Conservation (phyloP, 495 filamentous ascomycete species). For the Chaetomium tenue region DNA sequence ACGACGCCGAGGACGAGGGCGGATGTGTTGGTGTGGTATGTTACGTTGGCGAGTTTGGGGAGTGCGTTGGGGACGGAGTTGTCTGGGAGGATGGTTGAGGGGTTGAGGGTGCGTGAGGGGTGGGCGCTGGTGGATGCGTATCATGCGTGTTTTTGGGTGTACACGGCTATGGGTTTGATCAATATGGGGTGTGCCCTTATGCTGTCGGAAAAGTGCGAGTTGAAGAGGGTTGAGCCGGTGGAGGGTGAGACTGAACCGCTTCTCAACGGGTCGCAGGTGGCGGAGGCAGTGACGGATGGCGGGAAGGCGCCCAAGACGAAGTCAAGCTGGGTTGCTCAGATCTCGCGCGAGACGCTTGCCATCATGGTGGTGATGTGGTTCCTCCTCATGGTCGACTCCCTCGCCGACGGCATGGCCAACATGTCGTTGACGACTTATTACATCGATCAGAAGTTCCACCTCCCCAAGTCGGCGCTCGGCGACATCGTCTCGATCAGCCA, state of each 20-base stretch:
- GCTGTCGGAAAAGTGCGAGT: slow-evolving; percentile 40
- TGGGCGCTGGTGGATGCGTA: slow-evolving; percentile 42
- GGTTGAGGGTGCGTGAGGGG: slow-evolving; percentile 29
- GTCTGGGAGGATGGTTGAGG: slow-evolving; percentile 42
- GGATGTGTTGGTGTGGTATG: slow-evolving; percentile 85
- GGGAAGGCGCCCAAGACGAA: slow-evolving; percentile 7
- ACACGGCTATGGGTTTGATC: slow-evolving; percentile 38
- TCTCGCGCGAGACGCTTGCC: slow-evolving; percentile 55
- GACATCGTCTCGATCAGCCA: slow-evolving; percentile 40
- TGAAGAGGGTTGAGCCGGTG: slow-evolving; percentile 25
- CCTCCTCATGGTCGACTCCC: slow-evolving; percentile 72
- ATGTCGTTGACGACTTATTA: slow-evolving; percentile 74
- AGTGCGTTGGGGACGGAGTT: slow-evolving; percentile 37
- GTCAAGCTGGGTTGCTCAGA: slow-evolving; percentile 44
- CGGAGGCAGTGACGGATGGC: not conserved
- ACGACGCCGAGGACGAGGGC: slow-evolving; percentile 59
- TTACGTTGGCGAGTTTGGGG: slow-evolving; percentile 45
- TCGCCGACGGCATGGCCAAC: slow-evolving; percentile 74
- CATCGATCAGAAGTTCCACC: slow-evolving; percentile 71
- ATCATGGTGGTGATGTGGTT: slow-evolving; percentile 70
- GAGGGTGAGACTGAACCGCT: slow-evolving; percentile 22
- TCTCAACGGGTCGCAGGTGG: not conserved
- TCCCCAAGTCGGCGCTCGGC: slow-evolving; percentile 59
- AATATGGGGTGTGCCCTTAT: slow-evolving; percentile 37
- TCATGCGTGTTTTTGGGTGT: slow-evolving; percentile 42